Evolutionary conservation across 805 yeast species (phyloP).

Genomic region (Metschnikowia arizonensis): DNA sequence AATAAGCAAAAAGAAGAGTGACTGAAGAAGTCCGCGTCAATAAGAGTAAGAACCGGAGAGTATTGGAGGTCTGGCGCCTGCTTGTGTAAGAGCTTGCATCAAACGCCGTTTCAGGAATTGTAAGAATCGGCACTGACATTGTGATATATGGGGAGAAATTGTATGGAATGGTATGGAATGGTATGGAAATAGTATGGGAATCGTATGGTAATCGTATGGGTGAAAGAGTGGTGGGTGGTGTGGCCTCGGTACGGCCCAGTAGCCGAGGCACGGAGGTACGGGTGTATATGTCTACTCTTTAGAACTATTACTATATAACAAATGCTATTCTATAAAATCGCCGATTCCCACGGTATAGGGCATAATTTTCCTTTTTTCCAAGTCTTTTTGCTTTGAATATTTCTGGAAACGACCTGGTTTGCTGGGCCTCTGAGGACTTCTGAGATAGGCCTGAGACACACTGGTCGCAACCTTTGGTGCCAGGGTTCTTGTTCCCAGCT

Average conservation of each 20-base stretch:
- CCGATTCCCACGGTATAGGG: conserved; percentile 25
- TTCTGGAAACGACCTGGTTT: conserved; percentile 4
- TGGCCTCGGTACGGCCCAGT: conserved; percentile 1
- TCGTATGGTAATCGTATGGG: background rate
- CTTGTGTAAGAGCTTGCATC: conserved; percentile 26
- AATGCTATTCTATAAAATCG: conserved; percentile 23
- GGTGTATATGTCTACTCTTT: conserved; percentile 2
- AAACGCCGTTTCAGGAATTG: conserved; percentile 41
- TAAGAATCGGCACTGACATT: conserved; percentile 30
- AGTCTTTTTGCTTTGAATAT: conserved; percentile 1
- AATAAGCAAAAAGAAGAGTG: conserved; percentile 26
- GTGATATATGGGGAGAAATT: background rate
- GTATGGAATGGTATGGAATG: no score
- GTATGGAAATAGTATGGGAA: background rate
- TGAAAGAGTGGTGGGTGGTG: background rate
- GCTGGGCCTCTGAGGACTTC: conserved; percentile 7
- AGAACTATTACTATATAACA: conserved; percentile 9
- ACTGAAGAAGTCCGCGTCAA: conserved; percentile 36
- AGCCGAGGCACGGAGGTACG: conserved; percentile 13
- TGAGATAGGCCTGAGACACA: background rate
- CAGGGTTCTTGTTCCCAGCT: conserved; percentile 1
- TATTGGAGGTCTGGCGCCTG: conserved; percentile 21
- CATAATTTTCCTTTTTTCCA: conserved; percentile 5
- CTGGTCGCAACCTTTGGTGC: background rate
- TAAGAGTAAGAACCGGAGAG: conserved; percentile 25